Conservation (phyloP, 495 filamentous ascomycete species). For the Margaritispora aquatica region DNA sequence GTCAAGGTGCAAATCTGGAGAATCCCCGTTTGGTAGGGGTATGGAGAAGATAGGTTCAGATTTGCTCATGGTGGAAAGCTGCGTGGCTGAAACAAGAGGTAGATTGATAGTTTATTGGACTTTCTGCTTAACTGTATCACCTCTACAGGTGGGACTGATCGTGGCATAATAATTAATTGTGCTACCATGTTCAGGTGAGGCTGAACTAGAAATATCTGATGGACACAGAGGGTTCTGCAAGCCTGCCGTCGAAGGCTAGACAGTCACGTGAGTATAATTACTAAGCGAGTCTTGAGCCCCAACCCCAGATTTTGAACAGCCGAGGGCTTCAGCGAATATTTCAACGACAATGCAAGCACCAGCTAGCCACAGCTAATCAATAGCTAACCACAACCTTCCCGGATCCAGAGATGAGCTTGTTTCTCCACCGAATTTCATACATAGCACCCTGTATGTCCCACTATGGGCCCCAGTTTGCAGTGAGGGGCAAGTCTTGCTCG, state of each 20-base stretch:
- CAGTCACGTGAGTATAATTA: no score
- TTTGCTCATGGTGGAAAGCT: background rate
- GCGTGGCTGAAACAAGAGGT: background rate
- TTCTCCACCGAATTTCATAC: background rate
- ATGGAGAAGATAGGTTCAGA: background rate
- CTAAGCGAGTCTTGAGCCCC: no score
- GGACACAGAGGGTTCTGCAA: no score
- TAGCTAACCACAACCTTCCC: no score
- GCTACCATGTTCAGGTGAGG: no score
- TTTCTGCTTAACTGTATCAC: no score
- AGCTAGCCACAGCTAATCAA: background rate
- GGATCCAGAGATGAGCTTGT: no score
- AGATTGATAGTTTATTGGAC: background rate
- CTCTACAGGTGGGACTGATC: no score
- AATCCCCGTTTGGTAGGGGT: background rate
- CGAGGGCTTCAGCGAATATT: conserved; percentile 6
- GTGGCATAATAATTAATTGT: no score
- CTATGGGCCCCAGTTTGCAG: background rate
- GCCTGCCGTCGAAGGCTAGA: background rate
- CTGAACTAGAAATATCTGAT: no score
- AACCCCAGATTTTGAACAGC: background rate
- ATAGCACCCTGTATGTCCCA: background rate
- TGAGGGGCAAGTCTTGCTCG: background rate
- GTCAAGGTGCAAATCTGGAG: conserved; percentile 54
- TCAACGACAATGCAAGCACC: background rate